Conservation (phyloP, 139 green algal species). For the Zygnema cylindricum region DNA sequence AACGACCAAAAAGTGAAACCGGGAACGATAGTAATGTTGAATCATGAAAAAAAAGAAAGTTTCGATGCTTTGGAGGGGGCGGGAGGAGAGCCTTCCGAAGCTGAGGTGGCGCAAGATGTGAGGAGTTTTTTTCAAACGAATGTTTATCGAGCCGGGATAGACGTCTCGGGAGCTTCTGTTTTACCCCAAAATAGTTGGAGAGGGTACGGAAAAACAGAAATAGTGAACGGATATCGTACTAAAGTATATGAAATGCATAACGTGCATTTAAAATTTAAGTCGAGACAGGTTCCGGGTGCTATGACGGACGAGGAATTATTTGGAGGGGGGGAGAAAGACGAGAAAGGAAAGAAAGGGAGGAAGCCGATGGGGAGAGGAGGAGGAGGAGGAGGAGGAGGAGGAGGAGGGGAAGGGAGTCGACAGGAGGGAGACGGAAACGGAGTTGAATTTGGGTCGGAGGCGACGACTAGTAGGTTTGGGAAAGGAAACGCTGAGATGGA, state of each 20-base stretch:
- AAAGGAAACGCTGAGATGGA: slow-evolving; percentile 15
- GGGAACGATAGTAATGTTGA: slow-evolving; percentile 46
- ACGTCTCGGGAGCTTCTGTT: slow-evolving; percentile 48
- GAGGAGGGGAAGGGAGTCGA: neutral
- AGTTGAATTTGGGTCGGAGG: neutral
- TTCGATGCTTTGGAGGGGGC: slow-evolving; percentile 49
- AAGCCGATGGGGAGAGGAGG: neutral
- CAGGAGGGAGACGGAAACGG: neutral
- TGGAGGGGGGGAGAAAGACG: slow-evolving; percentile 14
- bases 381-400: slow-evolving; percentile 16
- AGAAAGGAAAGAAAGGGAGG: neutral
- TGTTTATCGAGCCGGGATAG: slow-evolving; percentile 52
- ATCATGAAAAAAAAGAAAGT: slow-evolving; percentile 42
- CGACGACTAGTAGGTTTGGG: neutral
- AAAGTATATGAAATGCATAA: slow-evolving; percentile 57
- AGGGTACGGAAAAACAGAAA: slow-evolving; percentile 34
- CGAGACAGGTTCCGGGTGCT: slow-evolving; percentile 34
- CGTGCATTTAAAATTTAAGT: slow-evolving; percentile 51
- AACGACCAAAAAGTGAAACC: slow-evolving; percentile 20
- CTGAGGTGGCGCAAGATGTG: slow-evolving; percentile 46
- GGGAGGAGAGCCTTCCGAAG: slow-evolving; percentile 20
- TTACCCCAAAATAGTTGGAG: slow-evolving; percentile 27
- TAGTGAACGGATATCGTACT: slow-evolving; percentile 10
- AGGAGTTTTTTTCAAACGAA: slow-evolving; percentile 42
- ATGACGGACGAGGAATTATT: slow-evolving; percentile 57